These are phyloP conservation scores for Podaxis sp. DNA, from an alignment of 768 basidiomycete species.

Conservation along the genomic window DNA sequence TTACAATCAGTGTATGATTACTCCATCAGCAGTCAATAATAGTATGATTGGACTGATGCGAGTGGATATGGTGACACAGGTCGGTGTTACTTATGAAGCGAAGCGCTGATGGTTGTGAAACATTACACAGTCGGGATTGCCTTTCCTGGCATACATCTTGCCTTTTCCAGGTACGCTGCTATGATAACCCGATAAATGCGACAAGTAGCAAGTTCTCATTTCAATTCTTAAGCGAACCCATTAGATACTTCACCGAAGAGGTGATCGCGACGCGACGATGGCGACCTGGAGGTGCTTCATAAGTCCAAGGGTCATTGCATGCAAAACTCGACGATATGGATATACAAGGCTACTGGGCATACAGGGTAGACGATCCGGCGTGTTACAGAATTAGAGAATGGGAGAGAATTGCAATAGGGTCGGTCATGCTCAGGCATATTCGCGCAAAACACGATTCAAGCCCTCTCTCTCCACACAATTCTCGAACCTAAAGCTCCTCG, in stretches of 20 bases:
- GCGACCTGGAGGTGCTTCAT: background rate
- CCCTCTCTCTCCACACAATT: constrained; percentile 68
- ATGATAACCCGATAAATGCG: background rate
- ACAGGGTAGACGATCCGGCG: background rate
- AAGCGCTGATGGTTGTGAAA: constrained; percentile 7
- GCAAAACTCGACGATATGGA: background rate
- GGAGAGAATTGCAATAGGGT: background rate
- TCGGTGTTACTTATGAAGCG: background rate
- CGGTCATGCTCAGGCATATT: constrained; percentile 31
- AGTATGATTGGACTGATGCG: background rate
- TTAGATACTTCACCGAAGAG: background rate
- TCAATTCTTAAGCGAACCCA: background rate
- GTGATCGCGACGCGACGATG: background rate
- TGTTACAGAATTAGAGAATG: background rate
- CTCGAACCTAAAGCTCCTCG: constrained; percentile 71
- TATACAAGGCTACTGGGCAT: background rate
- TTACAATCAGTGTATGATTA: background rate
- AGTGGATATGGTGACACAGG: background rate
- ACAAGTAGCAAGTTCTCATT: constrained; percentile 3
- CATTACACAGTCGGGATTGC: background rate
- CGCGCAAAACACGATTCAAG: constrained; percentile 55
- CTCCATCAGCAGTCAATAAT: background rate
- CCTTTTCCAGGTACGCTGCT: background rate
- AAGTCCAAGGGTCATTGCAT: background rate
- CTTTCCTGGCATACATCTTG: background rate